Conservation (phyloP, 2,329 filamentous ascomycete genomes). For the Grosmannia serpens region DNA sequence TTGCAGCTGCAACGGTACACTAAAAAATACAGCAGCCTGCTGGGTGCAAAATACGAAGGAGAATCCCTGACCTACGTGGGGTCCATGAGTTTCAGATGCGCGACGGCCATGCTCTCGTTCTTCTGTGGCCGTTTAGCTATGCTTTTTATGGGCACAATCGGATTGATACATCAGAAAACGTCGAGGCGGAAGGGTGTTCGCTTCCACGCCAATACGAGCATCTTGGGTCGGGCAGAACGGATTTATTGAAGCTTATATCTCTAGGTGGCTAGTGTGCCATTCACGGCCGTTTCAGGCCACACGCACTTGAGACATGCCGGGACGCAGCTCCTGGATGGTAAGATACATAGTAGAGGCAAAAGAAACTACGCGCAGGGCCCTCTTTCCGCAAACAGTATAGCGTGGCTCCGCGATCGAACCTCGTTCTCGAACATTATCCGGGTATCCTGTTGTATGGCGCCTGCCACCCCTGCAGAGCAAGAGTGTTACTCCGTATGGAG, state of each 20-base stretch:
- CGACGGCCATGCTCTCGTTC: neutral
- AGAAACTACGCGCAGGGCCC: neutral
- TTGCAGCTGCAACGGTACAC: conserved; percentile 8
- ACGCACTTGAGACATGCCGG: neutral
- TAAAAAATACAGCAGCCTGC: neutral
- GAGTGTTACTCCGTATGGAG: neutral
- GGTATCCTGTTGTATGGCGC: neutral
- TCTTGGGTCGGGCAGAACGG: neutral
- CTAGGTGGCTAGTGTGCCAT: neutral
- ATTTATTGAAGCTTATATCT: neutral
- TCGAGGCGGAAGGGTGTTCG: neutral
- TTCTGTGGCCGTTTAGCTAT: neutral
- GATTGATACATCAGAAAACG: neutral
- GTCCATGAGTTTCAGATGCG: neutral
- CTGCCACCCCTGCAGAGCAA: neutral
- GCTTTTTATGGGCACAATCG: neutral
- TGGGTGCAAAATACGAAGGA: neutral
- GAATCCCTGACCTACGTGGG: neutral
- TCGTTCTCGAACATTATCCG: no score
- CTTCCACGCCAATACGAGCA: neutral
- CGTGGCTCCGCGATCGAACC: neutral
- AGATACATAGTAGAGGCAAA: neutral
- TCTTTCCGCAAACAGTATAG: neutral
- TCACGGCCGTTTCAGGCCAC: neutral
- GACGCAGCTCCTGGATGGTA: neutral